Evolutionary conservation across 768 basidiomycete genomes (phyloP).

Genomic region (Boletales sp.): DNA sequence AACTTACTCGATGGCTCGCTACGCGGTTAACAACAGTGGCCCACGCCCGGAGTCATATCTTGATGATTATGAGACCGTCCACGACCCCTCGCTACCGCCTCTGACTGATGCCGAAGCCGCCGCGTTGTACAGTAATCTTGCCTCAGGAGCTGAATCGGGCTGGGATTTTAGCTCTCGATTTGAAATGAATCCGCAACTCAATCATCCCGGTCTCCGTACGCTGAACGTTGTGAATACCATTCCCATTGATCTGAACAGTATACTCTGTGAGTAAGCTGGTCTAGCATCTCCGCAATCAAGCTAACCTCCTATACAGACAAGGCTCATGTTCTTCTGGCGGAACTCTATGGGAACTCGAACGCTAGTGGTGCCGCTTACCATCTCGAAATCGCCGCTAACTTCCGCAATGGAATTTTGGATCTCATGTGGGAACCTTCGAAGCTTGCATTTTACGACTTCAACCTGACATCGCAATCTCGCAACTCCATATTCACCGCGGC

Average conservation of each 20-base stretch:
- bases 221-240: constrained; percentile 69
- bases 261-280: constrained; percentile 58
- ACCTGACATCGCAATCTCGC: constrained; percentile 62
- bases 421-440: constrained; percentile 80
- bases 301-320: constrained; percentile 44
- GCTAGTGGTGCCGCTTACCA: constrained; percentile 46
- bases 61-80: constrained; percentile 76
- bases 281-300: neutral
- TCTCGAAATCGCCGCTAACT: constrained; percentile 47
- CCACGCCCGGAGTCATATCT: constrained; percentile 87
- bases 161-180: constrained; percentile 45
- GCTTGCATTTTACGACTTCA: constrained; percentile 92
- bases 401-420: constrained; percentile 75
- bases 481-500: constrained; percentile 69
- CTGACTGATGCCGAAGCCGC: constrained; percentile 59
- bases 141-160: constrained; percentile 83
- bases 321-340: constrained; percentile 56
- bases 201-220: constrained; percentile 57
- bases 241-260: constrained; percentile 79
- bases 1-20: constrained; percentile 65
- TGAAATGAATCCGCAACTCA: constrained; percentile 30
- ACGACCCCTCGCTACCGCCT: constrained; percentile 55
- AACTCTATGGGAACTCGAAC: constrained; percentile 54
- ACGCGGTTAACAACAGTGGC: constrained; percentile 76
- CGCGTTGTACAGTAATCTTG: constrained; percentile 81